Percentiles rank a stretch among this genome's conserved stretches.
These are phyloP conservation scores for Trichoderma sp. DNA, from an alignment of 2,329 filamentous ascomycete species.

Conservation along the genomic window DNA sequence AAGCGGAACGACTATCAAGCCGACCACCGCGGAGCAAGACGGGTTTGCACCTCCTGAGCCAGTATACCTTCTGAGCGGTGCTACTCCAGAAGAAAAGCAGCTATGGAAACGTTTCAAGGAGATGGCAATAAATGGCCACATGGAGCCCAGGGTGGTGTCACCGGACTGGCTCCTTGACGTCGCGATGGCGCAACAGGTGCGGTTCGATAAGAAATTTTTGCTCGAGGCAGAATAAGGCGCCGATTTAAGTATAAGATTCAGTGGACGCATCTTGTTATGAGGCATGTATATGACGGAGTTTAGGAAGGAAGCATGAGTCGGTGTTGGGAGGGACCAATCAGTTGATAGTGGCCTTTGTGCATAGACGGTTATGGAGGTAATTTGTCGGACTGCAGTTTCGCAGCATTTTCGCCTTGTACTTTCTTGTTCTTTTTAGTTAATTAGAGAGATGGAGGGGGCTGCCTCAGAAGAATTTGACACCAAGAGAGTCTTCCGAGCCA, in stretches of 20 bases:
- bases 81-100: constrained; percentile 66
- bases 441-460: background rate
- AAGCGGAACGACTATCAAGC: constrained; percentile 67
- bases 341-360: background rate
- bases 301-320: constrained; percentile 2
- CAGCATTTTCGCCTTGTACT: background rate
- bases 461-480: constrained; percentile 92
- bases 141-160: constrained; percentile 78
- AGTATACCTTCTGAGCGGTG: constrained; percentile 80
- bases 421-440: background rate
- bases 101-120: constrained; percentile 81
- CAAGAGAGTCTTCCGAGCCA: constrained; percentile 82
- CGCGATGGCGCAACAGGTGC: constrained; percentile 83
- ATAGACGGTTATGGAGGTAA: background rate
- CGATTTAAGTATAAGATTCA: background rate
- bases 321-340: background rate
- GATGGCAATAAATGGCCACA: constrained; percentile 76
- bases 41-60: constrained; percentile 67
- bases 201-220: constrained; percentile 67
- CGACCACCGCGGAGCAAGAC: constrained; percentile 67
- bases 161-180: constrained; percentile 90
- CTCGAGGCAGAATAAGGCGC: constrained; percentile 37
- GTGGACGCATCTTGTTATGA: constrained; percentile 7
- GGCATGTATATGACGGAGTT: constrained; percentile 32
- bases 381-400: background rate